phyloP scores from a whole-genome alignment of 805 yeast genomes.

The Ogataea glucozyma region DNA sequence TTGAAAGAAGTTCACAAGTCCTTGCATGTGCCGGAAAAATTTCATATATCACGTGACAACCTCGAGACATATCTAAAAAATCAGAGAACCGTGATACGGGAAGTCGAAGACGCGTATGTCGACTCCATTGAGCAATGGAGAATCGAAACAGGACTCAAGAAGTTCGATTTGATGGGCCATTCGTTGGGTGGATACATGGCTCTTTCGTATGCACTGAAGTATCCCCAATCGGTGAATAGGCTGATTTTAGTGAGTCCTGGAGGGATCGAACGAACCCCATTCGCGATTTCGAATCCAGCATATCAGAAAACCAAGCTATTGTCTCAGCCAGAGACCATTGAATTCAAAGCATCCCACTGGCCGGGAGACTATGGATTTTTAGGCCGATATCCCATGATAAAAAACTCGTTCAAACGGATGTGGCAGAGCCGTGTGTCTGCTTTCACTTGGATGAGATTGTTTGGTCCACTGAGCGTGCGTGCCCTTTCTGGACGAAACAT shows the following conservation, averaged over 20 bases:
- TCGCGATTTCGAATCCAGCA: conserved; percentile 51
- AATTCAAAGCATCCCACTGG: conserved; percentile 40
- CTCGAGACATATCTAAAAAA: conserved; percentile 30
- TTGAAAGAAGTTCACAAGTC: conserved; percentile 28
- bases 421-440: conserved; percentile 45
- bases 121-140: conserved; percentile 71
- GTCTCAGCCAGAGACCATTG: too few relatives aligned
- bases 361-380: conserved; percentile 48
- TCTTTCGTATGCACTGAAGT: conserved; percentile 57
- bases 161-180: conserved; percentile 70
- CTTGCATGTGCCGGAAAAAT: conserved; percentile 26
- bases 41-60: conserved; percentile 21
- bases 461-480: conserved; percentile 41
- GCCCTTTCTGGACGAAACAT: conserved; percentile 30
- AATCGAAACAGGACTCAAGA: conserved; percentile 43
- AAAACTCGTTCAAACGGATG: conserved; percentile 36
- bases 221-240: conserved; percentile 54
- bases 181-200: conserved; percentile 80
- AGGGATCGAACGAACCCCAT: conserved; percentile 72
- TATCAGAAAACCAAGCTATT: too few relatives aligned
- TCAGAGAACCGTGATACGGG: conserved; percentile 40
- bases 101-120: conserved; percentile 57
- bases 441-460: conserved; percentile 49
- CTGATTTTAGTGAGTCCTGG: conserved; percentile 72
- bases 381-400: conserved; percentile 47